phyloP scores from a whole-genome alignment of 2,329 filamentous ascomycete genomes.

The Teratosphaeriaceae sp. region DNA sequence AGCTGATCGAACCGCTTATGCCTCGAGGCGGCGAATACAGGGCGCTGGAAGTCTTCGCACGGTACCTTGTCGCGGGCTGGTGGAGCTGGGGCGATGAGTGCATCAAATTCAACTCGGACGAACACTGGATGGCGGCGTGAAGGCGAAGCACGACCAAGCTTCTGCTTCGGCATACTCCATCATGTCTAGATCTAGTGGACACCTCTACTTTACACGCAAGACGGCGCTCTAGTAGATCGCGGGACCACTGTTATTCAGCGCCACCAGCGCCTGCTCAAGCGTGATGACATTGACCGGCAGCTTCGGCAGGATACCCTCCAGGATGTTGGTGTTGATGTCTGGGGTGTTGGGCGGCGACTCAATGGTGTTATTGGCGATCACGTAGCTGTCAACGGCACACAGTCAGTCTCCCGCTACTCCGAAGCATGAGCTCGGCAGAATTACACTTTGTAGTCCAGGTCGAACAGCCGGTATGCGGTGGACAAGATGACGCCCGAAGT shows the following conservation, averaged over 20 bases:
- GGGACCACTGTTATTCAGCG: conserved; percentile 20
- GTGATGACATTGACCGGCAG: conserved; percentile 27
- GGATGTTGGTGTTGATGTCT: conserved; percentile 23
- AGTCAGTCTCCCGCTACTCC: conserved; percentile 10
- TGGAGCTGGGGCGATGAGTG: conserved; percentile 73
- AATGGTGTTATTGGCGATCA: conserved; percentile 28
- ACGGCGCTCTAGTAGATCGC: conserved; percentile 18
- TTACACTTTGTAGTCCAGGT: conserved; percentile 39
- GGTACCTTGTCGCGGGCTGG: conserved; percentile 69
- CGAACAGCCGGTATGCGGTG: conserved; percentile 39
- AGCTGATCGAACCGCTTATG: conserved; percentile 52
- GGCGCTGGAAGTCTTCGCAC: conserved; percentile 70
- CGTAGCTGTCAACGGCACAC: conserved; percentile 14
- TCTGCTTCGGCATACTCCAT: background rate
- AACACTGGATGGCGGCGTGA: conserved; percentile 38
- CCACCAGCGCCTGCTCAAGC: conserved; percentile 26
- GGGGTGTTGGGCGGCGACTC: conserved; percentile 20
- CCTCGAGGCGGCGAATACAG: conserved; percentile 38
- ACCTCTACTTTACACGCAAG: conserved; percentile 19
- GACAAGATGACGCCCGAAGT: conserved; percentile 39
- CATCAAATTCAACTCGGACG: conserved; percentile 58
- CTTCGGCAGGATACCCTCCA: conserved; percentile 25
- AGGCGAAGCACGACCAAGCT: too few relatives aligned
- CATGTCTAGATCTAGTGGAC: conserved; percentile 15
- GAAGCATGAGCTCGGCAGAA: conserved; percentile 25